A percentile compares a stretch with the other conserved stretches of the same genome.
These are phyloP conservation scores for Colletotrichum aenigma DNA, from an alignment of 2,329 filamentous ascomycete species.

Conservation along the genomic window DNA sequence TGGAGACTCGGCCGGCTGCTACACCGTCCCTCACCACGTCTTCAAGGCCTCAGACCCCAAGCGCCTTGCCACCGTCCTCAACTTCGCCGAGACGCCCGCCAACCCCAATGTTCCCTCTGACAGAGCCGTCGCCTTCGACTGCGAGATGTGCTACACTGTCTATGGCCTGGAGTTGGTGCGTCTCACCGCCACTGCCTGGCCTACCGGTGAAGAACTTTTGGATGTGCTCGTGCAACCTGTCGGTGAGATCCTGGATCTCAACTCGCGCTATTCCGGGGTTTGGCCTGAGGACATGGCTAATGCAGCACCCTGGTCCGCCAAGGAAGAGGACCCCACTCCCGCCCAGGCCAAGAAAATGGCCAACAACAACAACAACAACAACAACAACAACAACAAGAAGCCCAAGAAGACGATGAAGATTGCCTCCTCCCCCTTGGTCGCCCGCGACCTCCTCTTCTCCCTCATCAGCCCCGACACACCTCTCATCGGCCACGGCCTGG, in stretches of 20 bases:
- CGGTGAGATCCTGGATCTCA: conserved; percentile 86
- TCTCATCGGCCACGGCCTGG: conserved; percentile 89
- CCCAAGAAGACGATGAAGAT: conserved; percentile 63
- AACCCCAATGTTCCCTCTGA: conserved; percentile 57
- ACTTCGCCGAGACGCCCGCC: conserved; percentile 78
- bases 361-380: not conserved
- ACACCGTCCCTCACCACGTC: conserved; percentile 74
- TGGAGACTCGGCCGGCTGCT: conserved; percentile 78
- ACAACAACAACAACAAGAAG: conserved; percentile 17
- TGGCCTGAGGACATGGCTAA: conserved; percentile 76
- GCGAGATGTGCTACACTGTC: conserved; percentile 96
- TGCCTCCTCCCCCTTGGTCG: conserved; percentile 74
- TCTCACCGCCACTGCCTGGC: conserved; percentile 89
- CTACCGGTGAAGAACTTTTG: conserved; percentile 72
- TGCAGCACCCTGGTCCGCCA: conserved; percentile 61
- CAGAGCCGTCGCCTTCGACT: conserved; percentile 85
- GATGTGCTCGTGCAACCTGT: conserved; percentile 86
- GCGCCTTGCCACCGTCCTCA: conserved; percentile 76
- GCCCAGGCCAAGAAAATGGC: conserved; percentile 23
- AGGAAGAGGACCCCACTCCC: conserved; percentile 23
- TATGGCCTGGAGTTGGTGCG: conserved; percentile 88
- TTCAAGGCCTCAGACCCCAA: conserved; percentile 83
- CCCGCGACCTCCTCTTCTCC: conserved; percentile 78
- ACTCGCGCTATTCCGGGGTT: conserved; percentile 90
- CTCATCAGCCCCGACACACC: conserved; percentile 79